phyloP scores from a whole-genome alignment of 2,329 filamentous ascomycete species.

The Chaetothyriales sp. region DNA sequence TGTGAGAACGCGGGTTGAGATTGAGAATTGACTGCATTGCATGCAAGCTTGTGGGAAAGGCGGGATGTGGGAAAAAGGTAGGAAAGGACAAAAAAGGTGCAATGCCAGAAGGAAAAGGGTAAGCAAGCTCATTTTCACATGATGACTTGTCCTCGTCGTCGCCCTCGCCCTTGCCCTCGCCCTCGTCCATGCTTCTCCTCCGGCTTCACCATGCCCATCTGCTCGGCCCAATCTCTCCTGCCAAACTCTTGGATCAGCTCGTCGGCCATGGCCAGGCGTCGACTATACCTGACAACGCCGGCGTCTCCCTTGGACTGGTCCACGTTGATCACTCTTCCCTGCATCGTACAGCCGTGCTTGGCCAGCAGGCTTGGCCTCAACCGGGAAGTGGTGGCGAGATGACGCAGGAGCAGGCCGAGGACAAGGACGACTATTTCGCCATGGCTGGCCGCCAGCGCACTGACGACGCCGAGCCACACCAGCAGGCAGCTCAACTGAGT shows the following conservation, averaged over 20 bases:
- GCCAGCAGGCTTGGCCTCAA: too few species aligned
- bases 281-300: slow-evolving; percentile 20
- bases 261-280: slow-evolving; percentile 26
- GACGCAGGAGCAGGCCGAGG: slow-evolving; percentile 38
- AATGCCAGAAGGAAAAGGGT: not conserved
- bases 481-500: slow-evolving; percentile 41
- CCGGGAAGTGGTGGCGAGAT: slow-evolving; percentile 19
- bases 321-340: slow-evolving; percentile 30
- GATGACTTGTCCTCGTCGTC: not conserved
- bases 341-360: slow-evolving; percentile 29
- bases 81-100: not conserved
- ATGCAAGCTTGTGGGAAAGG: not conserved
- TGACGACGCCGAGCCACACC: slow-evolving; percentile 44
- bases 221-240: slow-evolving; percentile 25
- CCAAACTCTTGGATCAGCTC: slow-evolving; percentile 26
- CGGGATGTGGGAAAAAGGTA: not conserved
- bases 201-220: slow-evolving; percentile 25
- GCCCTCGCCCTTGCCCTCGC: too few species aligned
- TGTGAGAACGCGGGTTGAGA: slow-evolving; percentile 82
- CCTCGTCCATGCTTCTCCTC: slow-evolving; percentile 2
- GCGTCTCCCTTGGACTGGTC: slow-evolving; percentile 9
- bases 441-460: slow-evolving; percentile 44
- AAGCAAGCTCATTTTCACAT: slow-evolving; percentile 5
- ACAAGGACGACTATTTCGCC: slow-evolving; percentile 40
- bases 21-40: slow-evolving; percentile 32